A percentile compares a stretch with the other conserved stretches of the same genome.
Conservation (phyloP, 305 asterid species). For the Euphrasia arctica region DNA sequence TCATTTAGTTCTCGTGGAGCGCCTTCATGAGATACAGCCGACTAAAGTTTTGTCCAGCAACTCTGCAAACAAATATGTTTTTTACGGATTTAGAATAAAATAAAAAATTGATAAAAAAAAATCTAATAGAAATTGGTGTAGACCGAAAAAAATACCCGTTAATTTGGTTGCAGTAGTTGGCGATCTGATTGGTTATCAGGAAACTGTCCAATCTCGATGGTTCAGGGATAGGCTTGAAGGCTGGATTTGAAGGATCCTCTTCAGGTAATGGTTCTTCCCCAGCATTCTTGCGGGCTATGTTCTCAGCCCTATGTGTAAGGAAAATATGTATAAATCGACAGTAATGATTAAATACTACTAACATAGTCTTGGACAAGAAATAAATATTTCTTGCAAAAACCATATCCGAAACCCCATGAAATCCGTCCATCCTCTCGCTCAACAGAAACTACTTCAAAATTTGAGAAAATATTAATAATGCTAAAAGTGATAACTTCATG, state of each 20-base stretch:
- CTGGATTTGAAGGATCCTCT: conserved; percentile 86
- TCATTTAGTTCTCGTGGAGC: conserved; percentile 59
- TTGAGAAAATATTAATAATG: neutral
- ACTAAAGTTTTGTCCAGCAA: conserved; percentile 91
- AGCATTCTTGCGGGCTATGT: conserved; percentile 64
- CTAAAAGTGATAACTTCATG: neutral
- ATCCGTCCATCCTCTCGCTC: neutral
- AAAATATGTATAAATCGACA: conserved; percentile 16
- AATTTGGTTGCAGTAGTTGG: conserved; percentile 93
- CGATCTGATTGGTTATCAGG: conserved; percentile 80
- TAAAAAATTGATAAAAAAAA: neutral
- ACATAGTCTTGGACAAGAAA: conserved; percentile 8
- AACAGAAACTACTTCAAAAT: neutral
- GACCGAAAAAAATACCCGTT: conserved; percentile 56
- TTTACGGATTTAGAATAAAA: no score
- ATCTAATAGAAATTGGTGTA: conserved; percentile 7
- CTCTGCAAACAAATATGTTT: conserved; percentile 41
- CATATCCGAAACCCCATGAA: neutral
- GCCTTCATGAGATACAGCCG: conserved; percentile 84
- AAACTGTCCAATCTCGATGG: conserved; percentile 96
- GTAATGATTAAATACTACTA: neutral
- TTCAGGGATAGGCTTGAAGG: conserved; percentile 90
- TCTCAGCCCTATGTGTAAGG: conserved; percentile 57
- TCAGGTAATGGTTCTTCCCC: conserved; percentile 96
- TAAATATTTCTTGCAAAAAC: neutral